Base-by-base conservation (phyloP, 164 flowering plant species). In the Aristolochia contorta region DNA sequence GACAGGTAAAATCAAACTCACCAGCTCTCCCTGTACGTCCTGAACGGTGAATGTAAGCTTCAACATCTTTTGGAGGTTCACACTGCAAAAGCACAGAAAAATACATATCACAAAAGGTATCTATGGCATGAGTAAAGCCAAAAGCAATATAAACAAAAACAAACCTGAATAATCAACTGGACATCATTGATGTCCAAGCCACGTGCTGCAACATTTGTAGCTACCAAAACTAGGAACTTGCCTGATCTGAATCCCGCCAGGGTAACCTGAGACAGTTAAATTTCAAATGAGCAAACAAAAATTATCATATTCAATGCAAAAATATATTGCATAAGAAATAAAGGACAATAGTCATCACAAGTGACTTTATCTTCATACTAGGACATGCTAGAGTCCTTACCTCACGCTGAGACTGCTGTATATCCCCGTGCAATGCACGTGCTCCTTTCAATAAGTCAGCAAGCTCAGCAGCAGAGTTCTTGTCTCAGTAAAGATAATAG, bases 1-100 rank as follows among this genome's bases (percentile, higher is more conserved):
- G 12, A 37, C 5, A 37, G 1, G 8, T 19, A 27, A 16, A 55
- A 12, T 45, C 32, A 23, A 59, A 14, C 20, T 16, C 72, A 93
- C 94, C 94, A 54, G 98, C 97, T 74, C 98, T 84, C 25, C 99
- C 99, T 46, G 97, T 93, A 22, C 99, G 85, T 18, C 98, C 97
- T 65, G 98, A 93, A 16, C 98, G 94, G 76, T 93, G 97, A 41
- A 93, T 93, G 71, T 93, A 93, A 27, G 78, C 96, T 78, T 93
- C 99, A 1, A 93, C 96, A 78, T 90, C 99, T 58, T 85, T 84
- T 14, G 99, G 99, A 18, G 99, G 97, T 61, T 93, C 97, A 84
- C 97, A 90, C 97, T 90, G 62, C 52, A 75, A 59, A 4, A 68
- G 0, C 47, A 30, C 25, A 52, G 46, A 54, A 14, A 69, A 47